phyloP scores from a whole-genome alignment of 306 rosid species.

The Cicer judaicum region DNA sequence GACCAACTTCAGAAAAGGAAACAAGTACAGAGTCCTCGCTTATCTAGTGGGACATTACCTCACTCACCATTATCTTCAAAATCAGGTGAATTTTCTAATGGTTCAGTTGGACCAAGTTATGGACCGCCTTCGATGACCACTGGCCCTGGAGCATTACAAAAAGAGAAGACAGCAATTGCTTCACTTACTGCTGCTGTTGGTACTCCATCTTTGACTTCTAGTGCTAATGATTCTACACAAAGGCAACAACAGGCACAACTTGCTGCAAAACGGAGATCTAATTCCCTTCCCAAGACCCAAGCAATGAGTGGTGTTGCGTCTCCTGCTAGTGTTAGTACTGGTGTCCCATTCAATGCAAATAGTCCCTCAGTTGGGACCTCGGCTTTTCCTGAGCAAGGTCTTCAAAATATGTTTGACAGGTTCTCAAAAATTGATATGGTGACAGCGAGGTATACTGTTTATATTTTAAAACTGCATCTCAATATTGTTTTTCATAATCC shows the following conservation, averaged over 20 bases:
- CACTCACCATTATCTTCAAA: conserved; percentile 87
- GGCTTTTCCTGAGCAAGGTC: conserved; percentile 55
- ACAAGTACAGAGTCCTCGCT: conserved; percentile 81
- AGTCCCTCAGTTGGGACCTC: conserved; percentile 88
- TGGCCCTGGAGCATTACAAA: conserved; percentile 64
- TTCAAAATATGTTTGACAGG: conserved; percentile 65
- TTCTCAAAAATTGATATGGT: conserved; percentile 79
- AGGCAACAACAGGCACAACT: conserved; percentile 85
- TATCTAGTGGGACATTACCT: conserved; percentile 73
- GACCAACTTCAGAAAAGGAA: conserved; percentile 78
- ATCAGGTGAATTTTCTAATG: conserved; percentile 90
- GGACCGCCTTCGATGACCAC: conserved; percentile 64
- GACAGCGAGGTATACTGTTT: conserved; percentile 66
- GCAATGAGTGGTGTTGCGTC: conserved; percentile 84
- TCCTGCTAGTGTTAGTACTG: conserved; percentile 88
- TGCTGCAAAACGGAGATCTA: conserved; percentile 73
- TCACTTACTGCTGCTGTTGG: conserved; percentile 71
- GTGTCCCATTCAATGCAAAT: conserved; percentile 67
- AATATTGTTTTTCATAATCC: conserved; percentile 15
- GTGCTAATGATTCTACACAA: conserved; percentile 80
- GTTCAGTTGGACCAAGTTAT: conserved; percentile 80
- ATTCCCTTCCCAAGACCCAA: conserved; percentile 80
- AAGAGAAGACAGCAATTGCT: conserved; percentile 71
- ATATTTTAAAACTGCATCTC: conserved; percentile 34
- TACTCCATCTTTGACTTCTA: conserved; percentile 70